These are phyloP conservation scores for Lactarius sp. DNA, from an alignment of 768 basidiomycete species.

Conservation along the genomic window DNA sequence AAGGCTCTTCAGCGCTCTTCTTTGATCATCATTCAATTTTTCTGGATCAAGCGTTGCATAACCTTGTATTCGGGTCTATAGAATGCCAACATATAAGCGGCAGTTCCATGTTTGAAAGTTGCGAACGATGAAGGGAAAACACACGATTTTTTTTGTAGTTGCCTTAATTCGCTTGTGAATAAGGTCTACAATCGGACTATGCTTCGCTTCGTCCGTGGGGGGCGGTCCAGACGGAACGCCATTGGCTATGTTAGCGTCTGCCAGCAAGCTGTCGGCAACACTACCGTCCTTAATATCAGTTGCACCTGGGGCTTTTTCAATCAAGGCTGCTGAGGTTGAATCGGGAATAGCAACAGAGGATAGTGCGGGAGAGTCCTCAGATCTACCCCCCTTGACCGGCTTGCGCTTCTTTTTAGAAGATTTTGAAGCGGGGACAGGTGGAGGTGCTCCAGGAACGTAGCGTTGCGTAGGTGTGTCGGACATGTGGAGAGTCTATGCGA, in stretches of 20 bases:
- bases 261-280: constrained; percentile 12
- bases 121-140: constrained; percentile 30
- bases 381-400: constrained; percentile 38
- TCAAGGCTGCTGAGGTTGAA: constrained; percentile 17
- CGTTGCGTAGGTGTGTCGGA: constrained; percentile 41
- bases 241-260: constrained; percentile 18
- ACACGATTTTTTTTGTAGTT: constrained; percentile 79
- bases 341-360: constrained; percentile 26
- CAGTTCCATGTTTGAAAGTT: constrained; percentile 13
- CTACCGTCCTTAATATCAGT: constrained; percentile 20
- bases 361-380: constrained; percentile 33
- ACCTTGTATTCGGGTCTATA: constrained; percentile 63
- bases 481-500: constrained; percentile 29
- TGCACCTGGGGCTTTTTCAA: constrained; percentile 16
- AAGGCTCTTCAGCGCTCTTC: constrained; percentile 62
- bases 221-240: constrained; percentile 13
- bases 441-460: constrained; percentile 74
- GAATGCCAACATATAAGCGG: not conserved
- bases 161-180: constrained; percentile 73
- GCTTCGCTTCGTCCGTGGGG: constrained; percentile 41
- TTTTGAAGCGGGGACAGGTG: constrained; percentile 54
- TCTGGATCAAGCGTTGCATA: constrained; percentile 65
- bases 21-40: constrained; percentile 87
- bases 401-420: constrained; percentile 66
- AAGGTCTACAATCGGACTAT: constrained; percentile 71